These are phyloP conservation scores for Canavalia gladiata DNA, from an alignment of 306 rosid species.

Conservation along the genomic window DNA sequence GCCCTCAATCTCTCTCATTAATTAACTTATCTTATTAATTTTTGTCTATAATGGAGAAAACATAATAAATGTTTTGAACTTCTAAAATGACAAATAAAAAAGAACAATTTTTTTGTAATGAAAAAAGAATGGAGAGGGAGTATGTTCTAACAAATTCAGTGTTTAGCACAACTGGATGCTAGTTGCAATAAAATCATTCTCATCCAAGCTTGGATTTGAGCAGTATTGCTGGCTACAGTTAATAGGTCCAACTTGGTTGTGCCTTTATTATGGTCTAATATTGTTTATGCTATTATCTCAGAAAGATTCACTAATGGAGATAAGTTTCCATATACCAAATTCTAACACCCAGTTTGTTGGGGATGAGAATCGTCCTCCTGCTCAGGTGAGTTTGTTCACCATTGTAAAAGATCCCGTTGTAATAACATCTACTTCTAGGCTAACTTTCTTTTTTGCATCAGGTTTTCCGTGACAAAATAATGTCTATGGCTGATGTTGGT, in stretches of 20 bases:
- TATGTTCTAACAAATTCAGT: neutral
- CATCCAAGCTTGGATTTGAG: slow-evolving; percentile 23
- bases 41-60: too few relatives aligned
- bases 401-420: slow-evolving; percentile 6
- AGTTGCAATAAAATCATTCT: slow-evolving; percentile 21
- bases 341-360: slow-evolving; percentile 98
- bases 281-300: slow-evolving; percentile 52
- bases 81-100: too few relatives aligned
- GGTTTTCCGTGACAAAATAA: slow-evolving; percentile 96
- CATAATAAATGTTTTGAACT: too few relatives aligned
- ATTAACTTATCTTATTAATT: too few relatives aligned
- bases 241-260: neutral
- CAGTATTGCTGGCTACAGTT: slow-evolving; percentile 6
- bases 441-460: slow-evolving; percentile 48
- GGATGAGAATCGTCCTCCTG: slow-evolving; percentile 92
- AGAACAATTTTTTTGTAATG: too few relatives aligned
- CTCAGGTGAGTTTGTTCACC: slow-evolving; percentile 73
- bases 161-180: slow-evolving; percentile 31
- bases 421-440: slow-evolving; percentile 21
- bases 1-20: too few relatives aligned
- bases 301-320: slow-evolving; percentile 99
- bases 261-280: slow-evolving; percentile 17
- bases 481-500: slow-evolving; percentile 96
- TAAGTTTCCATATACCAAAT: slow-evolving; percentile 95
- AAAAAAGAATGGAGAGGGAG: too few relatives aligned